Evolutionary conservation across 2,329 filamentous ascomycete species (phyloP).

Genomic region (Trichoderma citrinoviride): DNA sequence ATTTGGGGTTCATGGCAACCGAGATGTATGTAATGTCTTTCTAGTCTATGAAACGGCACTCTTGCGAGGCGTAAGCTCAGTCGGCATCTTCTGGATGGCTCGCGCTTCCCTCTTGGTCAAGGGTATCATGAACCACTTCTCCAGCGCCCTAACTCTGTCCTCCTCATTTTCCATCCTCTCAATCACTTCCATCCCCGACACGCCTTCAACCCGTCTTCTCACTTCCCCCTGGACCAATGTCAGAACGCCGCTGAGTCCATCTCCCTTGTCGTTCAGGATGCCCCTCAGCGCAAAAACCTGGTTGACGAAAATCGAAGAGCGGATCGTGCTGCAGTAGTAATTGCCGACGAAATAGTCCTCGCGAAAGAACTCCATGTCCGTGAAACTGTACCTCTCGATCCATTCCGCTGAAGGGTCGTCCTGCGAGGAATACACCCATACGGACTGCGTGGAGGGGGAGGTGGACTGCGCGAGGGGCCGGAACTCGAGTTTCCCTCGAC

Average conservation of each 20-base stretch:
- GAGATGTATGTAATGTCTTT: neutral
- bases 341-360: slow-evolving; percentile 50
- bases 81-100: slow-evolving; percentile 45
- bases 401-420: slow-evolving; percentile 38
- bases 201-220: slow-evolving; percentile 41
- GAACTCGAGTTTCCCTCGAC: slow-evolving; percentile 45
- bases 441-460: slow-evolving; percentile 33
- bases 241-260: slow-evolving; percentile 36
- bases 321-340: slow-evolving; percentile 36
- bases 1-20: neutral
- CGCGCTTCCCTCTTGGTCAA: slow-evolving; percentile 46
- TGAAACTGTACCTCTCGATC: slow-evolving; percentile 50
- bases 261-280: slow-evolving; percentile 26
- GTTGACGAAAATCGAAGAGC: slow-evolving; percentile 40
- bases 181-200: slow-evolving; percentile 35
- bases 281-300: slow-evolving; percentile 37
- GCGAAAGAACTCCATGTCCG: slow-evolving; percentile 47
- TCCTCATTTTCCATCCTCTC: slow-evolving; percentile 45
- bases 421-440: slow-evolving; percentile 41
- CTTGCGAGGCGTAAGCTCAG: slow-evolving; percentile 18
- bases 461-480: slow-evolving; percentile 33
- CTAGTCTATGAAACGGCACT: neutral
- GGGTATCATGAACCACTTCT: slow-evolving; percentile 49
- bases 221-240: slow-evolving; percentile 46
- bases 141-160: slow-evolving; percentile 48